Evolutionary conservation across 257 asterid species (phyloP).

Genomic region (Cordia subcordata): DNA sequence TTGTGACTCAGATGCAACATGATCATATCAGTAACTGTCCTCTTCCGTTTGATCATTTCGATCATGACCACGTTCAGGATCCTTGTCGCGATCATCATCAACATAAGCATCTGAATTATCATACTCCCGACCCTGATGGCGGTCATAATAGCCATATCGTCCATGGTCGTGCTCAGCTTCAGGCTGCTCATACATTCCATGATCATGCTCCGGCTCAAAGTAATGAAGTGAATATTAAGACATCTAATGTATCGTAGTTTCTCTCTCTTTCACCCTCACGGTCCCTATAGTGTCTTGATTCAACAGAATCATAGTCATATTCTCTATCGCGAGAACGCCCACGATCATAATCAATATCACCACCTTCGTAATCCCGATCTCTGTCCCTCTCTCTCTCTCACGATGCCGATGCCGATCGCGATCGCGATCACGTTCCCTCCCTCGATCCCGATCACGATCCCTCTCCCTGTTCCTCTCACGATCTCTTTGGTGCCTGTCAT

Average conservation of each 20-base stretch:
- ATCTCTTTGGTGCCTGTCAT: constrained; percentile 82
- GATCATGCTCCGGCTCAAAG: constrained; percentile 44
- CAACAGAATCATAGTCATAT: constrained; percentile 24
- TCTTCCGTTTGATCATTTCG: constrained; percentile 75
- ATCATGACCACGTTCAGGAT: constrained; percentile 47
- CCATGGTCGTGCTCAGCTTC: constrained; percentile 46
- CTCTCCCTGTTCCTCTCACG: constrained; percentile 72
- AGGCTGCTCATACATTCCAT: constrained; percentile 43
- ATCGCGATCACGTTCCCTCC: constrained; percentile 62
- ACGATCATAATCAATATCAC: constrained; percentile 32
- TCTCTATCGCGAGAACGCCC: constrained; percentile 22
- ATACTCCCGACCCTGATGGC: constrained; percentile 38
- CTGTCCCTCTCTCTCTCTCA: constrained; percentile 24
- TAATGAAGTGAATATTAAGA: too few relatives aligned
- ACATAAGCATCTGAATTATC: constrained; percentile 42
- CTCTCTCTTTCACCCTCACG: constrained; percentile 53
- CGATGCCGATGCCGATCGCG: constrained; percentile 40
- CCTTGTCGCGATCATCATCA: constrained; percentile 56
- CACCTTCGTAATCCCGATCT: constrained; percentile 31
- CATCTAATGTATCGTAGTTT: constrained; percentile 44
- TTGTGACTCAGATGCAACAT: constrained; percentile 42
- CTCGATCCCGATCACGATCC: constrained; percentile 52
- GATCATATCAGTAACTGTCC: constrained; percentile 60
- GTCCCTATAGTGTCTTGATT: constrained; percentile 29
- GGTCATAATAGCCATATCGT: constrained; percentile 56